A percentile compares a stretch with the other conserved stretches of the same genome.
Evolutionary conservation across 139 green algal genomes (phyloP).

Genomic region (Dunaliella primolecta): DNA sequence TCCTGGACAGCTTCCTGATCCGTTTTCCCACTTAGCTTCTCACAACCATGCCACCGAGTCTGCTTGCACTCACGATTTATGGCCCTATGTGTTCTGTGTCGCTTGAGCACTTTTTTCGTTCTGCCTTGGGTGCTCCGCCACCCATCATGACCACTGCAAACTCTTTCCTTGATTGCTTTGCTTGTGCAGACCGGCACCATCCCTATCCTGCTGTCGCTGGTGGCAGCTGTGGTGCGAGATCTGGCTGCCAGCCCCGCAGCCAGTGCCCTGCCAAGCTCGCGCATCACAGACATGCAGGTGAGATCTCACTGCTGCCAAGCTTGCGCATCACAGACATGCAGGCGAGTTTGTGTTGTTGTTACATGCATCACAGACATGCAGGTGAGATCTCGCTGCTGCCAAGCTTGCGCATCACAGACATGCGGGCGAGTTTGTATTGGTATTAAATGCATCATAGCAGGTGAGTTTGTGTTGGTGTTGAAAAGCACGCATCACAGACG

Average conservation of each 20-base stretch:
- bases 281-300: constrained; percentile 21
- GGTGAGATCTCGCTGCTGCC: not conserved
- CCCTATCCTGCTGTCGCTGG: constrained; percentile 39
- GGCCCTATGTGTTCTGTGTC: too few species aligned
- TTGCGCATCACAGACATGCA: constrained; percentile 17
- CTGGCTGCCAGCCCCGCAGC: not conserved
- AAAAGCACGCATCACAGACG: not conserved
- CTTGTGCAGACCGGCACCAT: constrained; percentile 45
- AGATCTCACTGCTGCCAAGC: not conserved
- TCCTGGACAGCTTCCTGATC: too few species aligned
- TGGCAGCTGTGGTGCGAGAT: constrained; percentile 7
- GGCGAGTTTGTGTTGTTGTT: not conserved
- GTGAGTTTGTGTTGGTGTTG: not conserved
- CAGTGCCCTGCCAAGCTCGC: not conserved
- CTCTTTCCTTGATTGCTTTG: too few species aligned
- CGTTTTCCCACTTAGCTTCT: too few species aligned
- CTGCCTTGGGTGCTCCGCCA: too few species aligned
- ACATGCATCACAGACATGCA: constrained; percentile 21
- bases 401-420: constrained; percentile 1
- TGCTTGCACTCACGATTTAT: too few species aligned
- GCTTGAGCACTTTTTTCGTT: too few species aligned
- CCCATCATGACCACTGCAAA: too few species aligned
- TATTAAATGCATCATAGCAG: constrained; percentile 7
- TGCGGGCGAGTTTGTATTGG: constrained; percentile 12
- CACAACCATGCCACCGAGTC: too few species aligned